A percentile compares a stretch with the other conserved stretches of the same genome.
Conservation (phyloP, 2,329 filamentous ascomycete genomes). For the Trichoderma koningii region DNA sequence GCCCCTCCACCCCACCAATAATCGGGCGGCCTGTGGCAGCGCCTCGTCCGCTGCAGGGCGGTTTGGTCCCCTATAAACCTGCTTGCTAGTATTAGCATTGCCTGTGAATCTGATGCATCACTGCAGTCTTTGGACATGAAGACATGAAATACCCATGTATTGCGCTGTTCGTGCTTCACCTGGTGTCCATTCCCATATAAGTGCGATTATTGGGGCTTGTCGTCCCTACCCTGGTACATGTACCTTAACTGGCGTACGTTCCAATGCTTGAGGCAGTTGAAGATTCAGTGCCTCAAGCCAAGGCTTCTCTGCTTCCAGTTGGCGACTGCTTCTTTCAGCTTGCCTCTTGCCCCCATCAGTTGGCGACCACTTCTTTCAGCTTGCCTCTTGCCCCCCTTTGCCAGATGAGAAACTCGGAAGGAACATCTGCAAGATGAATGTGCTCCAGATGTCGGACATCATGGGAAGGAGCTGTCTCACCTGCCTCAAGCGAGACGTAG, state of each 20-base stretch:
- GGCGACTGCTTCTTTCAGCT: background rate
- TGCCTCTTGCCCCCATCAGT: background rate
- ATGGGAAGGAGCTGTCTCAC: background rate
- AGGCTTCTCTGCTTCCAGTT: background rate
- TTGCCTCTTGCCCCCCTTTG: background rate
- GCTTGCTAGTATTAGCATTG: background rate
- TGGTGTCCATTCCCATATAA: too few relatives aligned
- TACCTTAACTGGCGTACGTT: too few relatives aligned
- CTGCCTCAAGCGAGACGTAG: background rate
- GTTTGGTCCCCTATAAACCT: background rate
- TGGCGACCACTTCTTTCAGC: background rate
- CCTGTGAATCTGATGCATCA: background rate
- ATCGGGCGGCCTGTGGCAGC: background rate
- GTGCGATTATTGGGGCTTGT: too few relatives aligned
- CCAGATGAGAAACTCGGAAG: too few relatives aligned
- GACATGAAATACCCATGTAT: background rate
- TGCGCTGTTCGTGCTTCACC: background rate
- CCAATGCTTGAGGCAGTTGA: too few relatives aligned
- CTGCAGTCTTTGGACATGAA: background rate
- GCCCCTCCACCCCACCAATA: conserved; percentile 38
- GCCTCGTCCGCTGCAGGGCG: conserved; percentile 4
- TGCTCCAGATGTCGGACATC: too few relatives aligned
- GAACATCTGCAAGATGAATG: background rate
- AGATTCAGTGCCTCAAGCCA: too few relatives aligned
- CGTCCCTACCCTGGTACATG: too few relatives aligned